Conservation (phyloP, 257 asterid species). For the Leptodermis oblonga region DNA sequence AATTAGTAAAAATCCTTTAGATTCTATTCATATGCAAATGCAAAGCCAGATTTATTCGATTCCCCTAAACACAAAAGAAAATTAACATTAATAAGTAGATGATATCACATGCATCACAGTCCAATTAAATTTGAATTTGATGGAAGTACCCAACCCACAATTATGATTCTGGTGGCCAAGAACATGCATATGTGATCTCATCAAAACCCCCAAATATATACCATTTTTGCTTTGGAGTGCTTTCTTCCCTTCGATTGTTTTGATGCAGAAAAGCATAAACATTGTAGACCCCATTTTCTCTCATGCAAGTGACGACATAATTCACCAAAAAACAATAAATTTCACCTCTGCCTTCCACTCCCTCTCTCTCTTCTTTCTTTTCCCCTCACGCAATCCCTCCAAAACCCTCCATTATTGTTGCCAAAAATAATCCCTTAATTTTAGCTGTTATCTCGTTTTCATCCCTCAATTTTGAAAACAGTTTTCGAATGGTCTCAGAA, state of each 20-base stretch:
- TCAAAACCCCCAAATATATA: background rate
- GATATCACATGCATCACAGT: slow-evolving; percentile 5
- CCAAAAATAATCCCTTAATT: too few relatives aligned
- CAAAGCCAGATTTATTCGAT: slow-evolving; percentile 15
- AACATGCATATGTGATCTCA: too few relatives aligned
- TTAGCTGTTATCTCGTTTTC: too few relatives aligned
- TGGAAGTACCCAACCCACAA: slow-evolving; percentile 15
- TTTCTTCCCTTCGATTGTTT: slow-evolving; percentile 14
- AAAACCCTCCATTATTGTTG: background rate
- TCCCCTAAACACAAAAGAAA: background rate
- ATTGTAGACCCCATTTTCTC: slow-evolving; percentile 37
- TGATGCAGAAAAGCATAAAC: slow-evolving; percentile 17
- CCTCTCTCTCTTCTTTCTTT: background rate
- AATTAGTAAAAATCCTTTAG: background rate
- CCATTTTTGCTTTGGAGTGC: slow-evolving; percentile 13
- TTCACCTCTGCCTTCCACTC: slow-evolving; percentile 18
- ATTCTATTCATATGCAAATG: slow-evolving; percentile 5
- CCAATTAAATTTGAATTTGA: background rate
- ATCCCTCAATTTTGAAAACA: too few relatives aligned
- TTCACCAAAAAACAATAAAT: slow-evolving; percentile 24
- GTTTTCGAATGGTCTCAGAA: too few relatives aligned
- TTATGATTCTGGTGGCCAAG: slow-evolving; percentile 22
- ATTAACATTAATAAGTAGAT: too few relatives aligned
- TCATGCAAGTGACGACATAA: slow-evolving; percentile 45
- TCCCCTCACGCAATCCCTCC: background rate